Conservation (phyloP, 2,329 filamentous ascomycete species). For the Trichoderma gracile region DNA sequence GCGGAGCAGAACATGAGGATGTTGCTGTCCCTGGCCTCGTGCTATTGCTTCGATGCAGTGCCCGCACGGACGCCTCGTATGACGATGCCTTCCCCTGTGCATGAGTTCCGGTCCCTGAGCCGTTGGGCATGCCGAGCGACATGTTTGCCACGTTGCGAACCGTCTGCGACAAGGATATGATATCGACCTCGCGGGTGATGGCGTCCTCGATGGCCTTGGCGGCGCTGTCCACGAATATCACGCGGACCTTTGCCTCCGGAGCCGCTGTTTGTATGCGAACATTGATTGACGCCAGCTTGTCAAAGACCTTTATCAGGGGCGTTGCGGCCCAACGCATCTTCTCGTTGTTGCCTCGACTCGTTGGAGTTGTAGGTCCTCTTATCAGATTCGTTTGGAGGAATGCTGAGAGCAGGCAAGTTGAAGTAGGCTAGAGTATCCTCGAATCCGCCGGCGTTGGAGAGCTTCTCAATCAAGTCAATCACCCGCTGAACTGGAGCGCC, state of each 20-base stretch:
- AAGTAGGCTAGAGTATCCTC: not conserved
- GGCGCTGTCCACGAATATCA: not conserved
- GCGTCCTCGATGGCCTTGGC: not conserved
- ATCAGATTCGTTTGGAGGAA: not conserved
- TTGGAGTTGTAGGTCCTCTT: not conserved
- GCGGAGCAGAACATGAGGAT: slow-evolving; percentile 10
- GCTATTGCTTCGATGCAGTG: not conserved
- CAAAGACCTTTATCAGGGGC: not conserved
- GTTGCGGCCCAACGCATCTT: not conserved
- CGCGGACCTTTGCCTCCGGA: not conserved
- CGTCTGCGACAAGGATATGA: not conserved
- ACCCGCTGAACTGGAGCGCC: not conserved
- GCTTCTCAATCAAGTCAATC: not conserved
- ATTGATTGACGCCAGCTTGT: not conserved
- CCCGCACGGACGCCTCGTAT: not conserved
- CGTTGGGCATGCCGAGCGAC: rapidly evolving
- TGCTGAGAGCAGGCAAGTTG: not conserved
- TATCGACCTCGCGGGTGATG: not conserved
- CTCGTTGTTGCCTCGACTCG: not conserved
- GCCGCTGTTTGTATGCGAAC: not conserved
- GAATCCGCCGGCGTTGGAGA: not conserved
- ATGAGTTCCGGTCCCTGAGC: not conserved
- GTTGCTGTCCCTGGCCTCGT: not conserved
- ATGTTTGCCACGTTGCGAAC: not conserved
- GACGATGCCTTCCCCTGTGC: not conserved